phyloP scores from a whole-genome alignment of 2,329 filamentous ascomycete species.

The Cladosporium sp. region DNA sequence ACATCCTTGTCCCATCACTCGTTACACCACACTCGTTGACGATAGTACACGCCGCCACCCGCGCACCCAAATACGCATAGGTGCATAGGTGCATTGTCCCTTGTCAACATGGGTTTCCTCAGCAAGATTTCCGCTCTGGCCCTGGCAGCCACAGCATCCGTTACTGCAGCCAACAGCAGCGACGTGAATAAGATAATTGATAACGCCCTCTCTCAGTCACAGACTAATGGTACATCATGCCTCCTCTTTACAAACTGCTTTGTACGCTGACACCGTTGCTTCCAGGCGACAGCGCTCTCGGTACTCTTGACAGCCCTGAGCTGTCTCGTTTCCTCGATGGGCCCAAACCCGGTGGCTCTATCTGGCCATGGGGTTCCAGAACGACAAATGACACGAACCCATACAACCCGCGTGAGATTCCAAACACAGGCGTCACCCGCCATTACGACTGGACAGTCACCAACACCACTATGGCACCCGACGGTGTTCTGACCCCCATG shows the following conservation, averaged over 20 bases:
- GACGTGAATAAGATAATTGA: neutral
- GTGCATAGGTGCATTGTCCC: slow-evolving; percentile 12
- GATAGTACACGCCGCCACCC: slow-evolving; percentile 8
- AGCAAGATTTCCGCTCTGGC: slow-evolving; percentile 5
- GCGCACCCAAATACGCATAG: neutral
- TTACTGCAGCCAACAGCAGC: neutral
- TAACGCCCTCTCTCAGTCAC: neutral
- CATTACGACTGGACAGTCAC: slow-evolving; percentile 27
- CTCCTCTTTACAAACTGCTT: slow-evolving; percentile 8
- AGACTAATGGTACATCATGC: slow-evolving; percentile 14
- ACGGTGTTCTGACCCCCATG: slow-evolving; percentile 22
- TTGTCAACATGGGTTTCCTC: slow-evolving; percentile 10
- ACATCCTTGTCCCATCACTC: slow-evolving; percentile 3
- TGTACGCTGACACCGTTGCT: slow-evolving; percentile 30
- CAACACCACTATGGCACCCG: slow-evolving; percentile 25
- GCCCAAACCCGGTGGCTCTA: slow-evolving; percentile 16
- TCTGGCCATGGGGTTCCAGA: slow-evolving; percentile 28
- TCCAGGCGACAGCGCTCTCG: slow-evolving; percentile 18
- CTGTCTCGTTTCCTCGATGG: slow-evolving; percentile 21
- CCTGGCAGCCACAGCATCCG: slow-evolving; percentile 10
- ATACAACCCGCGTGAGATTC: slow-evolving; percentile 24
- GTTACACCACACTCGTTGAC: slow-evolving; percentile 8
- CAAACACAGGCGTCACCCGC: slow-evolving; percentile 29
- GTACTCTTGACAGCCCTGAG: slow-evolving; percentile 16
- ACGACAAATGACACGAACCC: slow-evolving; percentile 28